phyloP scores from a whole-genome alignment of 2,329 filamentous ascomycete genomes.

The Fusarium caatingaense region DNA sequence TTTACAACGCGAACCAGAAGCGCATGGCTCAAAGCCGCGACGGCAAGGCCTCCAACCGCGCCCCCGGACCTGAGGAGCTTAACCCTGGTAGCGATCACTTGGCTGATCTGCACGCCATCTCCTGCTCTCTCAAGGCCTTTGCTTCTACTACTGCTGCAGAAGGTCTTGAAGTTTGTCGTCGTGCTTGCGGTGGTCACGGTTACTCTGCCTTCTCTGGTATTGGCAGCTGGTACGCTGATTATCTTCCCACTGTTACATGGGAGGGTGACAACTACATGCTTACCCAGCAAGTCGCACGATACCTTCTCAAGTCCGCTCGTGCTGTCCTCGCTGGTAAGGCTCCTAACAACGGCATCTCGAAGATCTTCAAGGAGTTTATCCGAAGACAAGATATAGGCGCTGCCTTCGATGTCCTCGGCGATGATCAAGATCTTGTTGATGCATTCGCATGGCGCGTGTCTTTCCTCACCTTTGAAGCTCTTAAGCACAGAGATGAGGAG shows the following conservation, averaged over 20 bases:
- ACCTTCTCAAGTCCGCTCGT: conserved; percentile 80
- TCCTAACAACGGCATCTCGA: conserved; percentile 50
- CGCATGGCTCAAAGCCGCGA: conserved; percentile 64
- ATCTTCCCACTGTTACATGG: conserved; percentile 76
- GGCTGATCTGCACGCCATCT: conserved; percentile 80
- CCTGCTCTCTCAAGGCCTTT: conserved; percentile 79
- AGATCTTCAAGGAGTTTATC: conserved; percentile 73
- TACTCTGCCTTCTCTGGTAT: conserved; percentile 83
- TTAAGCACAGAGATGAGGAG: conserved; percentile 78
- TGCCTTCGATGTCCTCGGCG: conserved; percentile 78
- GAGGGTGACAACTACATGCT: conserved; percentile 88
- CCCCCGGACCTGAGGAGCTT: conserved; percentile 75
- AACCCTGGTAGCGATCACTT: conserved; percentile 72
- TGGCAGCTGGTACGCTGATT: conserved; percentile 79
- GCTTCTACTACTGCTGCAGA: conserved; percentile 78
- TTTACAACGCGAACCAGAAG: conserved; percentile 79
- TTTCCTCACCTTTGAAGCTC: conserved; percentile 79
- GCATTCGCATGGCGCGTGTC: conserved; percentile 82
- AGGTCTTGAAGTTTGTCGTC: conserved; percentile 78
- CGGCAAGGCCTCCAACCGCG: conserved; percentile 59
- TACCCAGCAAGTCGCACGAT: conserved; percentile 81
- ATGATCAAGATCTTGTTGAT: conserved; percentile 75
- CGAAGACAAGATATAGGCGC: conserved; percentile 75
- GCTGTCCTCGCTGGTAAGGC: conserved; percentile 73
- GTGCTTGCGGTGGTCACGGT: conserved; percentile 81